Percentiles rank a stretch among this genome's conserved stretches.
phyloP scores from a whole-genome alignment of 2,329 filamentous ascomycete genomes.

The Penicillium decumbens region DNA sequence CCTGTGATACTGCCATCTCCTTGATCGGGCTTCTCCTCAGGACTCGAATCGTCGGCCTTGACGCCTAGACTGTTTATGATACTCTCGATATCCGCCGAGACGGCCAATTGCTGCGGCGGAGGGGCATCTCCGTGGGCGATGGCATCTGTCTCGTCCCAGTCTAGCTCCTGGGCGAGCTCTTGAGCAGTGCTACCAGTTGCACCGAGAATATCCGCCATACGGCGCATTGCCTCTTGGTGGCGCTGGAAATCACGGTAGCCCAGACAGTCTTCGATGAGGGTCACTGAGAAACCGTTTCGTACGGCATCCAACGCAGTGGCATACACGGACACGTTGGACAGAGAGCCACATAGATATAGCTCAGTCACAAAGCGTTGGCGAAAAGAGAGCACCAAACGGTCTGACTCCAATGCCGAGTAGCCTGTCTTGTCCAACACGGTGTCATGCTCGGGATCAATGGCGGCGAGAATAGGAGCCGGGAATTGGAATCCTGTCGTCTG shows the following conservation, averaged over 20 bases:
- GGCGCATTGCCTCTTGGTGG: constrained; percentile 65
- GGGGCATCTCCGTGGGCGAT: constrained; percentile 26
- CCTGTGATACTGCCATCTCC: constrained; percentile 12
- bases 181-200: constrained; percentile 60
- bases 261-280: constrained; percentile 80
- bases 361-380: constrained; percentile 85
- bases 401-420: constrained; percentile 82
- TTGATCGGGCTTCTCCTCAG: constrained; percentile 8
- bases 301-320: constrained; percentile 89
- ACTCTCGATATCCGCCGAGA: constrained; percentile 32
- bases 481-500: constrained; percentile 47
- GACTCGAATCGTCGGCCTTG: constrained; percentile 11
- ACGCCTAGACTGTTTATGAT: constrained; percentile 36
- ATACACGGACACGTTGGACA: constrained; percentile 83
- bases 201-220: constrained; percentile 69
- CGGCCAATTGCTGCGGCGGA: constrained; percentile 14
- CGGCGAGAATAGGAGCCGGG: constrained; percentile 46
- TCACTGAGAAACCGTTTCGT: constrained; percentile 80
- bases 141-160: constrained; percentile 40
- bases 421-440: constrained; percentile 63
- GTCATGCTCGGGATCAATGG: constrained; percentile 51
- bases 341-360: constrained; percentile 79
- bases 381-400: constrained; percentile 67
- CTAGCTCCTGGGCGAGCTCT: constrained; percentile 53
- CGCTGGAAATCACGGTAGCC: constrained; percentile 68